Base-by-base conservation (phyloP, 2,329 filamentous ascomycete genomes). In the Aspergillus intermedius region DNA sequence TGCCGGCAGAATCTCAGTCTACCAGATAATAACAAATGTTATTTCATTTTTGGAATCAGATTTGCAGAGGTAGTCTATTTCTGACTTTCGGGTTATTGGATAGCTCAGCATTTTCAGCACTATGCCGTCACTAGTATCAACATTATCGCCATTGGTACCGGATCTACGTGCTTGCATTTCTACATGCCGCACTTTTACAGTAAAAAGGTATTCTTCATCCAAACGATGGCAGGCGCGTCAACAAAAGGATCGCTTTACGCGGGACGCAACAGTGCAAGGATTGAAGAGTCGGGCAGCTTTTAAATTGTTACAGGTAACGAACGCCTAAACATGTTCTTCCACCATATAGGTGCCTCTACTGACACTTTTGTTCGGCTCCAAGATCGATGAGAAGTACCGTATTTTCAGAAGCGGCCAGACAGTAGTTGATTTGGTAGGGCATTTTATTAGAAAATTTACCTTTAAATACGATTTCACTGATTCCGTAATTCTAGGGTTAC, bases 261-360 rank as follows among this genome's bases (percentile, higher is more conserved):
- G 80, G 48, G 81, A 87, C 59, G 91, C 93, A 42, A 86, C 83
- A 61, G 82, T 94, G 2, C 79, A 87, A 56, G 85, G 85, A 0
- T 73, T 96, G 49, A 96, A 91, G 70, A 94, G 89, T 60, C 82
- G 93, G 53, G 93, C 93, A 22, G 93, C 91, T 0, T 96, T 93
- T 69, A 98, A 98, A 69, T 75, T 98, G 8, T 71, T 96, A 15
- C 87, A 96, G 76, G 89, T 89, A 64, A n/a, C 28, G 4, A 64
- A n/a, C 28, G 4, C 9, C 25, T 28, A 10, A 28, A 28, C 9
- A 10, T 28, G 8, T 9, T 28, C 9, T 28, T 12, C 7, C 25
- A 28, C 25, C 9, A 10, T 10, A 28, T 4, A 10, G 9, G 25
- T 28, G 9, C 25, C 9, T 28, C 8, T 28, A 10, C 25, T 28